Evolutionary conservation across 2,329 filamentous ascomycete genomes (phyloP).

Genomic region (Myriosclerotinia duriaeana): DNA sequence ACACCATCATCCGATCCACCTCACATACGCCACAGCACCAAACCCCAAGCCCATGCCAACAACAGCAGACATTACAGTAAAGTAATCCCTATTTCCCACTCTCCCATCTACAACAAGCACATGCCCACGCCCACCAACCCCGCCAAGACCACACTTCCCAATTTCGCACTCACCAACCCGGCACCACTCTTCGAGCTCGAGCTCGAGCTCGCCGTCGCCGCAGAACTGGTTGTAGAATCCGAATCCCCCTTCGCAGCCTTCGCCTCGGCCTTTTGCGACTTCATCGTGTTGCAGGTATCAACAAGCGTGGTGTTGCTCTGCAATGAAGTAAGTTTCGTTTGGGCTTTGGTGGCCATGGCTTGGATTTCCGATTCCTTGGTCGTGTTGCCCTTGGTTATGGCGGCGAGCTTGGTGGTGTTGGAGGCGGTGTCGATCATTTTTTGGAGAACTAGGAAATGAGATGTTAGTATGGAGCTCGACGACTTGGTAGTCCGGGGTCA

Average conservation of each 20-base stretch:
- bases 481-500: too few species aligned
- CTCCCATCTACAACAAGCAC: not conserved
- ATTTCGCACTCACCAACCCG: too few species aligned
- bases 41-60: not conserved
- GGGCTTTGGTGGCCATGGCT: slow-evolving; percentile 23
- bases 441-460: slow-evolving; percentile 20
- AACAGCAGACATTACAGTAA: too few species aligned
- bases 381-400: slow-evolving; percentile 26
- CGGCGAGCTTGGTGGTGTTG: slow-evolving; percentile 26
- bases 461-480: not conserved
- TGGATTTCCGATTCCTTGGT: slow-evolving; percentile 25
- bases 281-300: slow-evolving; percentile 24
- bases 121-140: not conserved
- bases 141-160: not conserved
- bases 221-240: not conserved
- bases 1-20: not conserved
- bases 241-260: not conserved
- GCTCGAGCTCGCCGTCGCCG: not conserved
- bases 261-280: not conserved
- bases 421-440: slow-evolving; percentile 26
- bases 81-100: not conserved
- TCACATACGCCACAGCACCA: not conserved
- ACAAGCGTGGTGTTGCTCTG: slow-evolving; percentile 29
- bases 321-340: slow-evolving; percentile 23
- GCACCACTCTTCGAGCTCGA: not conserved